Evolutionary conservation across 1,284 basidiomycete species (phyloP).

Genomic region (Meripilus lineatus): DNA sequence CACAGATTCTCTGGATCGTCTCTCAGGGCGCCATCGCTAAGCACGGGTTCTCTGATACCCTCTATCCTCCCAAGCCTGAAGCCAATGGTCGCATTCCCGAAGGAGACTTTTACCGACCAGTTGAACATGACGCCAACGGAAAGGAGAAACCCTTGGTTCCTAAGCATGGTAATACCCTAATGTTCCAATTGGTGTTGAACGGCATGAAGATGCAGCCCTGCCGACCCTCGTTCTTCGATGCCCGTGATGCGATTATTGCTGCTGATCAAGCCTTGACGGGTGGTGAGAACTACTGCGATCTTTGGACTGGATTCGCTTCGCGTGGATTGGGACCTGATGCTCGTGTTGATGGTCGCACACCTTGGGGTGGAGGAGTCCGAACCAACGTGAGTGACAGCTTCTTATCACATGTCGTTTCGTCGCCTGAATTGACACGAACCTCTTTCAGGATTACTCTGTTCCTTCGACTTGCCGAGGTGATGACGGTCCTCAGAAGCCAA

Average conservation of each 20-base stretch:
- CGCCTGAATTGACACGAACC: not conserved
- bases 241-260: constrained; percentile 89
- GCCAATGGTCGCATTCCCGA: constrained; percentile 57
- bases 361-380: constrained; percentile 91
- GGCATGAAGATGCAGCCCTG: constrained; percentile 96
- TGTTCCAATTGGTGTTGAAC: constrained; percentile 81
- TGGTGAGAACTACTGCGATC: constrained; percentile 87
- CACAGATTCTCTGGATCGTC: constrained; percentile 87
- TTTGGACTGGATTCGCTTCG: constrained; percentile 84
- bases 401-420: not conserved
- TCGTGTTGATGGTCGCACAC: constrained; percentile 69
- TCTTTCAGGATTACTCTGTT: not conserved
- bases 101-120: constrained; percentile 71
- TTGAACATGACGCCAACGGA: constrained; percentile 28
- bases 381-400: constrained; percentile 40
- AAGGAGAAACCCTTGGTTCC: constrained; percentile 67
- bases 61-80: constrained; percentile 75
- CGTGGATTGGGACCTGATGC: constrained; percentile 82
- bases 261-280: constrained; percentile 90
- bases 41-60: constrained; percentile 73
- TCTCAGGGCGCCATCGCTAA: constrained; percentile 72
- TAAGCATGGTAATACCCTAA: constrained; percentile 88
- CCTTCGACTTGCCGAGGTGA: not conserved
- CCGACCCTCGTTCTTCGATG: constrained; percentile 87
- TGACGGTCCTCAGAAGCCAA: constrained; percentile 3